Base-by-base conservation (phyloP, 2,329 filamentous ascomycete species). In the Elsinoe necatrix region DNA sequence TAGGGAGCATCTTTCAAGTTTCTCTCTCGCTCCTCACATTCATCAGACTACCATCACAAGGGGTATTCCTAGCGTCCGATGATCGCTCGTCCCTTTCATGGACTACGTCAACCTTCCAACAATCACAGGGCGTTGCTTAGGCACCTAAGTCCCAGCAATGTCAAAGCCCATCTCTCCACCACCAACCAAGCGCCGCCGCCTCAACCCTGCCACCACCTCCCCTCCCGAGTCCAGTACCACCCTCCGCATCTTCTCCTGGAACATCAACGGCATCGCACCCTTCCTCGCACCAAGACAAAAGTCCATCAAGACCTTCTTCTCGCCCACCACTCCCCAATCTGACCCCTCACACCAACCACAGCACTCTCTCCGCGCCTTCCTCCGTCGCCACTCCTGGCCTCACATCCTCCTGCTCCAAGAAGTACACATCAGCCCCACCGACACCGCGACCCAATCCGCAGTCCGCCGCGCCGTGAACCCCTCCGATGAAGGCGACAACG, bases 361-460 rank as follows among this genome's bases (percentile, higher is more conserved):
- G 52, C 61, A 67, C 1, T 72, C 68, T 16, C 66, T 78, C 4
- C 66, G 74, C 34, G 65, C 62, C 16, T 74, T 77, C 56, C 66
- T 79, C n/a, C 67, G 69, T 21, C 68, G 70, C 8, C 73, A 78
- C 60, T 52, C 65, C 9, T 77, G 70, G 68, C 75, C 75, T 2
- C 67, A 72, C 1, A 60, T 77, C 20, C 66, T 78, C 3, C 72
- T 74, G 56, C 66, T 78, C 1, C 75, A 79, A 65, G 76, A 79
- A 68, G 72, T 78, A 21, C 78, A 78, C 61, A 75, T 79, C 51
- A 68, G 66, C 16, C 59, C 67, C 1, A 63, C 63, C 6, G 76
- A 78, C 58, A 58, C 39, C 0, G 64, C 67, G 4, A 76, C 70
- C 0, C 68, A 73, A 61, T 62, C 67, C 27, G 69, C 69, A 1